These are phyloP conservation scores for Podospora conica DNA, from an alignment of 495 filamentous ascomycete genomes.

Conservation along the genomic window DNA sequence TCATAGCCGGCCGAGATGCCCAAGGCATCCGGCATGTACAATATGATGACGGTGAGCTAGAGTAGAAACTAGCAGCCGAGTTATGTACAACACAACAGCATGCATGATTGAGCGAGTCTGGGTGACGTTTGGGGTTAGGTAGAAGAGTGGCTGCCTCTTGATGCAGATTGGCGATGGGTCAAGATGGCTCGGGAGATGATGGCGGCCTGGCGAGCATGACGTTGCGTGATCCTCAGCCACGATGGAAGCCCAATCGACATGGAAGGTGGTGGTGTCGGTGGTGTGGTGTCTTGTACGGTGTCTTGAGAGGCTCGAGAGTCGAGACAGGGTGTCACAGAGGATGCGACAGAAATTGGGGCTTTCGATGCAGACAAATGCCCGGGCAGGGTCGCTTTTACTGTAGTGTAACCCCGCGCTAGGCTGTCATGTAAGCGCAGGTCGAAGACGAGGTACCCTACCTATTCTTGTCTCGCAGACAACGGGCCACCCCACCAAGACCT, in stretches of 20 bases:
- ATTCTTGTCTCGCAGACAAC: constrained; percentile 21
- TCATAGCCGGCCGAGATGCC: constrained; percentile 21
- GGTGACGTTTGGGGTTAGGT: constrained; percentile 1
- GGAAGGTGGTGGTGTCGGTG: not conserved
- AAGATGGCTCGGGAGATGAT: not conserved
- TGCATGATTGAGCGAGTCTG: not conserved
- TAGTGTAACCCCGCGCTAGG: constrained; percentile 10
- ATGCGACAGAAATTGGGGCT: constrained; percentile 1
- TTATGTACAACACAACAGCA: constrained; percentile 1
- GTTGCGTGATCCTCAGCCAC: constrained; percentile 5
- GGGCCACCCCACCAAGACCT: constrained; percentile 19
- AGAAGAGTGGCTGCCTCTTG: constrained; percentile 8
- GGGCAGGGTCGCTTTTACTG: constrained; percentile 9
- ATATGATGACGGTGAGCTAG: constrained; percentile 27
- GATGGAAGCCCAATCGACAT: not conserved
- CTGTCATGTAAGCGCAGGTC: constrained; percentile 18
- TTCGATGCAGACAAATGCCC: not conserved
- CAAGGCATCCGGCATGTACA: constrained; percentile 23
- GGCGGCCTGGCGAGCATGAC: constrained; percentile 7
- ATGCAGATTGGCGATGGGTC: not conserved
- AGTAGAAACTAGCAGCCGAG: constrained; percentile 18
- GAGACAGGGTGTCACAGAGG: not conserved
- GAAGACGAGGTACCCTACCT: constrained; percentile 9
- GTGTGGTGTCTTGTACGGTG: not conserved
- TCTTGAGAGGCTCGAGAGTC: too few relatives aligned